These are phyloP conservation scores for Leishmania tropica DNA, from an alignment of 208 protist species.

Conservation along the genomic window DNA sequence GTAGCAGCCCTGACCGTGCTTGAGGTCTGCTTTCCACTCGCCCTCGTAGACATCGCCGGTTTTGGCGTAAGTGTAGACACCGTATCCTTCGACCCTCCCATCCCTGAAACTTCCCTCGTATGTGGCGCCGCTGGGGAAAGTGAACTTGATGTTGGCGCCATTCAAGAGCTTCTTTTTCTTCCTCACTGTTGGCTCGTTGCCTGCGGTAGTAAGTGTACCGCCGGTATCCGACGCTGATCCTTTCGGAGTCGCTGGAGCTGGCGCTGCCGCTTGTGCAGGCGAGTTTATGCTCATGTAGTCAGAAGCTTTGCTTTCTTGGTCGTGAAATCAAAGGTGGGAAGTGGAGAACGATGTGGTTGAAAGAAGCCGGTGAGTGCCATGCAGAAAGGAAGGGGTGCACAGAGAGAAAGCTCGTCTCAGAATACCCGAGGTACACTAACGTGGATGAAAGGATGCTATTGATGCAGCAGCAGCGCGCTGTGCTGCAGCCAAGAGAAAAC, in stretches of 20 bases:
- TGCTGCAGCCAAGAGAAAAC: not conserved
- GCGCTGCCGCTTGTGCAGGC: not conserved
- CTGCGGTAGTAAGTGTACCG: not conserved
- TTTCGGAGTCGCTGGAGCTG: not conserved
- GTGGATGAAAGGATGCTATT: no score
- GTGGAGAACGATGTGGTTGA: not conserved
- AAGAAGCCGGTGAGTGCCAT: not conserved
- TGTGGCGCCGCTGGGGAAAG: constrained; percentile 52
- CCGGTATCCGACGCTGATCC: not conserved
- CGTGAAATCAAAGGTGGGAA: not conserved
- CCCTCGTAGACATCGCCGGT: constrained; percentile 68
- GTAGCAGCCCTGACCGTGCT: constrained; percentile 74
- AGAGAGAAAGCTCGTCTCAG: not conserved
- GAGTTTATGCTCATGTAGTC: not conserved
- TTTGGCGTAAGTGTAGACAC: constrained; percentile 55
- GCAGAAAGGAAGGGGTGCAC: not conserved
- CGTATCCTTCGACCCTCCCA: constrained; percentile 61
- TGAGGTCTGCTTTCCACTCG: constrained; percentile 64
- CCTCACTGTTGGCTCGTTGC: constrained; percentile 9
- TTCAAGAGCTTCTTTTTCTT: constrained; percentile 59
- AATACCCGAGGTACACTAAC: not conserved
- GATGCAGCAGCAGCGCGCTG: not conserved
- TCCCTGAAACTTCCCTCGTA: constrained; percentile 63
- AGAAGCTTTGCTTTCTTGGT: not conserved
- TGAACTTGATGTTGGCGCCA: constrained; percentile 52